Evolutionary conservation across 1,139 yeast species (phyloP), one percentile per base, ranked within the genome.

Genomic region (Pichia sp.): DNA sequence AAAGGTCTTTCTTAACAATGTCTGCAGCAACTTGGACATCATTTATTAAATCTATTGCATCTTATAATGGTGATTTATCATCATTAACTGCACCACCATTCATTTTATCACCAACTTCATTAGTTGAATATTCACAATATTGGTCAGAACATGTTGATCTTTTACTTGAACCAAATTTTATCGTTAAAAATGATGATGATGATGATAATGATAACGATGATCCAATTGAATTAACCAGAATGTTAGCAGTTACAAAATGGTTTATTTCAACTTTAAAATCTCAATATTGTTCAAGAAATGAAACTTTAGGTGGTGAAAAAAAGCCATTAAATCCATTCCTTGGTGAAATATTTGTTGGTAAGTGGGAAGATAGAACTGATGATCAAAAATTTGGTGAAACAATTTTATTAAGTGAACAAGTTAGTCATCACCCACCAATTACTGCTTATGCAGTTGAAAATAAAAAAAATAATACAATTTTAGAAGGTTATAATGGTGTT

Each of bases 31-130:
- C 85, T 12, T 87, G 96, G 96, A 81, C 94, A 23, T 78, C 90
- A 24, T 90, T 92, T 64, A 73, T 92, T 56, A 87, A 87, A 67
- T 87, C 96, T 45, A 80, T 92, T 58, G 95, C 97, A 35, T 80
- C 95, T 12, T 92, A 87, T 67, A 89, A 90, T 56, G 98, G 98
- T 35, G 98, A 92, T 63, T 70, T 92, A 55, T 86, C 96, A 20
- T 82, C 96, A 2, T 70, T 92, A 60, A 89, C 98, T 2, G 98
- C 98, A 2, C 98, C 98, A 27, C 97, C 98, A n/a, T 92, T 92
- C 67, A 92, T 92, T 56, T 73, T 92, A 51, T 87, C 96, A 9
- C 90, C 96, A 26, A 83, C 86, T 7, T 90, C 97, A 3, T 73
- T 87, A 57, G 79, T 80, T 28, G 98, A 92, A 67, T 92, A 86